These are phyloP conservation scores for Fraxinus anomala DNA, from an alignment of 257 asterid species.

Conservation along the genomic window DNA sequence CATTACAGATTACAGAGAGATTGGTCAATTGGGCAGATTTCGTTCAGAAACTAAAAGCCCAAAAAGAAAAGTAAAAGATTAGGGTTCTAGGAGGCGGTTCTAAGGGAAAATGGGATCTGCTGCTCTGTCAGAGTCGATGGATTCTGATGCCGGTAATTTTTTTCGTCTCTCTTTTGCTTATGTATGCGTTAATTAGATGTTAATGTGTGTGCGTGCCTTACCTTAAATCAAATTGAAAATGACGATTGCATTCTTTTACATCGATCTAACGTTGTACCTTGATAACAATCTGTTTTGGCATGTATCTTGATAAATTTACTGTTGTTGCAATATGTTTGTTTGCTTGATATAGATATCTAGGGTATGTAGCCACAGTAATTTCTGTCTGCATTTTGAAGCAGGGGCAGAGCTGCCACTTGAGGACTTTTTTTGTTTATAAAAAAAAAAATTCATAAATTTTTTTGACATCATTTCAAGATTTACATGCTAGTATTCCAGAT, in stretches of 20 bases:
- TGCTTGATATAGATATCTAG: background rate
- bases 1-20: background rate
- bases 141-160: constrained; percentile 12
- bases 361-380: background rate
- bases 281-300: background rate
- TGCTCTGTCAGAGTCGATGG: background rate
- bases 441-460: too few species aligned
- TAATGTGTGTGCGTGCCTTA: background rate
- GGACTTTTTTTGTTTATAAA: too few species aligned
- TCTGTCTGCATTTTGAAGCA: background rate
- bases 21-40: background rate
- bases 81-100: background rate
- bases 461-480: background rate
- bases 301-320: background rate
- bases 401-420: background rate
- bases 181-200: background rate
- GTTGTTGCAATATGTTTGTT: background rate
- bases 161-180: background rate
- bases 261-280: background rate
- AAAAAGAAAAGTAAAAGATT: background rate
- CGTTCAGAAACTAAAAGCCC: background rate
- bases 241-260: background rate
- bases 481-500: background rate
- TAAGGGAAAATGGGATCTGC: background rate
- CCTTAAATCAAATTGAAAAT: background rate